Evolutionary conservation across 352 stramenopile species (phyloP).

Genomic region (Phytophthora pini): DNA sequence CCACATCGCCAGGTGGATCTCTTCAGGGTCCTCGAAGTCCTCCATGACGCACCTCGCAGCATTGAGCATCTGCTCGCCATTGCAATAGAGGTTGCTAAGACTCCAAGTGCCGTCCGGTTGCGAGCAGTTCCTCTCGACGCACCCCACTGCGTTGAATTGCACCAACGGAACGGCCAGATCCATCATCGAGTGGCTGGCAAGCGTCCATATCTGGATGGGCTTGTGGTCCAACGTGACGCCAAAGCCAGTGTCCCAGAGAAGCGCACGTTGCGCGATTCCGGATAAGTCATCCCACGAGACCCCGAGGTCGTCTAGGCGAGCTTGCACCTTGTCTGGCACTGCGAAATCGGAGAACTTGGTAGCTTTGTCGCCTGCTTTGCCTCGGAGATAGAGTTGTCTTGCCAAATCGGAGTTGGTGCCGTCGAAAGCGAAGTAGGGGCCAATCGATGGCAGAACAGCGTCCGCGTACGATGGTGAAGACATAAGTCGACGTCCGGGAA

Average conservation of each 20-base stretch:
- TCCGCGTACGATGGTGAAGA: background rate
- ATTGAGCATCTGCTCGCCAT: conserved; percentile 23
- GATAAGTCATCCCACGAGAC: conserved; percentile 10
- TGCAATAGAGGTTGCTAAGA: conserved; percentile 20
- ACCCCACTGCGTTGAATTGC: conserved; percentile 14
- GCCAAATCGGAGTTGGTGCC: conserved; percentile 36
- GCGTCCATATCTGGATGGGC: conserved; percentile 27
- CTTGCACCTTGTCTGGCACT: conserved; percentile 2
- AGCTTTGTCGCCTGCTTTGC: conserved; percentile 4
- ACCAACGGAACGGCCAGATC: conserved; percentile 19
- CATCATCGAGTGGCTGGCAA: conserved; percentile 15
- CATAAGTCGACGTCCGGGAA: too few relatives aligned
- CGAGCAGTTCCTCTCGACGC: conserved; percentile 7
- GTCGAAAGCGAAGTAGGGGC: conserved; percentile 27
- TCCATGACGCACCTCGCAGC: conserved; percentile 25
- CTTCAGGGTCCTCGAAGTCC: conserved; percentile 5
- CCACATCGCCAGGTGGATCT: conserved; percentile 22
- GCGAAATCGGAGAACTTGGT: background rate
- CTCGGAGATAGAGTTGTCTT: conserved; percentile 31
- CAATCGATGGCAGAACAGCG: conserved; percentile 14
- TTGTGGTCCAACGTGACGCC: background rate
- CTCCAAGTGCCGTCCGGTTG: conserved; percentile 17
- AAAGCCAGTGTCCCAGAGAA: conserved; percentile 37
- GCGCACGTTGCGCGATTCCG: conserved; percentile 25
- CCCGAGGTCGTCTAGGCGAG: background rate